Base-by-base conservation (phyloP, 2,329 filamentous ascomycete species). In the Trichoderma guizhouense region DNA sequence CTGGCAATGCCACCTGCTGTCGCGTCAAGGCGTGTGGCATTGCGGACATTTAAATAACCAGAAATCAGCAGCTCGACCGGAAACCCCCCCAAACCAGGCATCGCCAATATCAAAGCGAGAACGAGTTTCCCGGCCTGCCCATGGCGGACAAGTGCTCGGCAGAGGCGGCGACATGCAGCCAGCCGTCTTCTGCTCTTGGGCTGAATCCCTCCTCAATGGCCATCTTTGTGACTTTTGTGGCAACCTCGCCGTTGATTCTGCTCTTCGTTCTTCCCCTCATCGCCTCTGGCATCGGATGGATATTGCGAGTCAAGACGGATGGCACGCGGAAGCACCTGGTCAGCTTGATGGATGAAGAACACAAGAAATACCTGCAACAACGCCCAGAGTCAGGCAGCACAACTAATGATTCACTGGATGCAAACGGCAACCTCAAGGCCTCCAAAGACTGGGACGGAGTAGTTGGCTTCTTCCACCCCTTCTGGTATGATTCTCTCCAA, bases 391-490 rank as follows among this genome's bases (percentile, higher is more conserved):
- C 81, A 15, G 78, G 78, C 39, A 79, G 79, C 64, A 80, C 76
- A 71, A 79, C 79, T 34, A 90, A 92, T 74, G 89, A 90, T 32
- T 91, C 90, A 65, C 93, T 91, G 91, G 90, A 84, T 43, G 82
- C 85, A 6, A 77, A 79, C 4, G 84, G 80, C 69, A 71, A 75
- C 7, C 51, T 57, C 47, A 82, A 82, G 70, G 82, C 80, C 12
- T 84, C 87, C 2, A 75, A 77, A 72, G 86, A 92, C 60, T 98
- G 93, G 93, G 86, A 91, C 73, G 95, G 95, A 36, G 90, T 98
- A 68, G 89, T 98, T 74, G 96, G 94, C 61, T 98, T 99, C 86
- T 97, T 99, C 80, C 96, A 99, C 81, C 96, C 96, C 1, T 99
- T 98, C 81, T 98, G 96, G 93, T 95, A 85, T 74, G 87, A 79